These are phyloP conservation scores for Xerocomellus intermedius DNA, from an alignment of 768 basidiomycete genomes.

Conservation along the genomic window DNA sequence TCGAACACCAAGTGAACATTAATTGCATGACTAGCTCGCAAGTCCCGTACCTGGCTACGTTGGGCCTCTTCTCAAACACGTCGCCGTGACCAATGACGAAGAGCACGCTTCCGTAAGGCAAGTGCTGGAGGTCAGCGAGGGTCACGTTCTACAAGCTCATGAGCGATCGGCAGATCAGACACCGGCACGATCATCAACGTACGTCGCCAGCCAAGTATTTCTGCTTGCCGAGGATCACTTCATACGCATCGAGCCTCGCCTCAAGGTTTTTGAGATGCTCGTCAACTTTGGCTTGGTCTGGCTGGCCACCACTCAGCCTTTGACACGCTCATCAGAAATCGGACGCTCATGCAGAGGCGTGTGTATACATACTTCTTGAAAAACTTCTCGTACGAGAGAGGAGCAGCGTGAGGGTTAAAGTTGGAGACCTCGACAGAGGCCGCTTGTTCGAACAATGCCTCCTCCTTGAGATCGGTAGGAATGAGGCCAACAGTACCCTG, in stretches of 20 bases:
- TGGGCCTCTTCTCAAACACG: conserved; percentile 36
- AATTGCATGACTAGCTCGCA: too few species aligned
- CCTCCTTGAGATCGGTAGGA: conserved; percentile 41
- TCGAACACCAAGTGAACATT: conserved; percentile 5
- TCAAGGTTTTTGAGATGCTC: conserved; percentile 22
- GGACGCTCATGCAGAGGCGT: too few species aligned
- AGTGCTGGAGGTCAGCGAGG: conserved; percentile 57
- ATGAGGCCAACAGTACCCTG: conserved; percentile 49
- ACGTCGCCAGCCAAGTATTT: conserved; percentile 59
- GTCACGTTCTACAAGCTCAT: conserved; percentile 39
- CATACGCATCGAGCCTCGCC: conserved; percentile 49
- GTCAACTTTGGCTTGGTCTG: conserved; percentile 22
- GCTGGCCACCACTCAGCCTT: conserved; percentile 20
- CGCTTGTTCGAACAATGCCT: conserved; percentile 33
- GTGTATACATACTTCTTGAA: conserved; percentile 45
- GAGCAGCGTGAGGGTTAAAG: conserved; percentile 44
- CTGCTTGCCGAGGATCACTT: conserved; percentile 51
- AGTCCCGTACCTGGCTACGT: conserved; percentile 41
- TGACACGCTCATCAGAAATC: not conserved
- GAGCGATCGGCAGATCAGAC: not conserved
- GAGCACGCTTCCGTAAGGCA: conserved; percentile 44
- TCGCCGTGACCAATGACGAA: conserved; percentile 24
- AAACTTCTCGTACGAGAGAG: conserved; percentile 47
- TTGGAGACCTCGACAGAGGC: conserved; percentile 48
- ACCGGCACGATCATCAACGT: conserved; percentile 8